Evolutionary conservation across 768 basidiomycete genomes (phyloP), one percentile per base, ranked within the genome.

Genomic region (Gloeopeniophorella convolvens): DNA sequence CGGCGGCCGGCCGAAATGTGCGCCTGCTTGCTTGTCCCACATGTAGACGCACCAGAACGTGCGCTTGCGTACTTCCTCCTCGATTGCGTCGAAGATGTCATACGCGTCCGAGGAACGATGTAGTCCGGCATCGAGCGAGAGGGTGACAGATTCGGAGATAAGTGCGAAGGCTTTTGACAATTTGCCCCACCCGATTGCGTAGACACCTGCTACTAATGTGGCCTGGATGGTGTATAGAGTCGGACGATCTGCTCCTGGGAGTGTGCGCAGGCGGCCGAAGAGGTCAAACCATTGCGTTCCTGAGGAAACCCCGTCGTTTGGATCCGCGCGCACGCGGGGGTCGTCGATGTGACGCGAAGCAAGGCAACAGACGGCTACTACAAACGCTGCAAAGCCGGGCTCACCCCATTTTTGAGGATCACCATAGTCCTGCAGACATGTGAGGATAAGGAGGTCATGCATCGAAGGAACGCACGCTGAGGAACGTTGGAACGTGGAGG

Each of bases 1-100:
- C 3, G 91, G 82, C 27, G 92, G 92, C 21, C 92, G 74, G 21
- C 93, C 92, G 64, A 95, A 94, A 66, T 90, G 85, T 50, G 88
- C 85, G 10, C 81, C 73, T 6, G 92, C 80, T 61, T 94, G 92
- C 68, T 96, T 95, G 68, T 96, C 93, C 93, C 93, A 95, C 42
- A 89, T 77, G 68, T 95, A 96, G 23, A 94, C 89, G 51, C 89
- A 89, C 91, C 92, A 96, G 66, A 96, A 96, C 0, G 93, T 95
- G 59, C 92, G 82, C 67, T 94, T 95, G 50, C 93, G 79, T 24
- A 92, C 82, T 65, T 95, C 90, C 53, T 88, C 85, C 65, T 94
- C 92, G 56, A 94, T 84, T 8, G 86, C 78, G 66, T 92, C 85
- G 64, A 96, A 95, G 44, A 89, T 74, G 62, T 89, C 85, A 61